Evolutionary conservation across 495 filamentous ascomycete species (phyloP), one percentile per base, ranked within the genome.

Genomic region (Aspergillus taichungensis): DNA sequence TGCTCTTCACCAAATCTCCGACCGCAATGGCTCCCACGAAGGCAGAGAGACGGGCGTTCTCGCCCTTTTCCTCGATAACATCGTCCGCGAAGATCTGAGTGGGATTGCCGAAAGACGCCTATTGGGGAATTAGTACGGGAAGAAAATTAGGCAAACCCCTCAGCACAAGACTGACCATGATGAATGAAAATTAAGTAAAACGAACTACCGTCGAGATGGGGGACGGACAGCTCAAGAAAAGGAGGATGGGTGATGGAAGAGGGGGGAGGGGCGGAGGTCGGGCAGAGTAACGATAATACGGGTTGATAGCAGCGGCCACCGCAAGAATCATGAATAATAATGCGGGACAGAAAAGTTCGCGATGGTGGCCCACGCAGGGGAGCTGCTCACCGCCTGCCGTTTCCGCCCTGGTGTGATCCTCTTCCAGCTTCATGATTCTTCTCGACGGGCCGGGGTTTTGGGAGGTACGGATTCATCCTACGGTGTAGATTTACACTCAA

Each of bases 11-110:
- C 55, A 94, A 63, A 62, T 97, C 94, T 36, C 92, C 92, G 33
- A 98, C 91, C 28, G 92, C 92, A 59, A 98, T 97, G 55, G 94
- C 92, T 60, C 91, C 91, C 37, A 97, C 91, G 53, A 96, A 98
- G 42, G 89, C 89, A 1, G 87, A 87, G 49, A 98, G 81, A 78
- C 92, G 88, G 51, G 92, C 92, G 84, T 98, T 98, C 73, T 98
- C 92, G 56, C 92, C 92, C 68, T 95, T 97, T 75, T 98, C 91
- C 72, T 98, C 88, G 42, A 83, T 89, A 46, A 94, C 90, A 64
- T 94, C 92, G 67, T 97, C 89, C 55, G 84, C 87, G 73, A 98
- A 97, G 72, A 98, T 98, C 67, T 98, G 92, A 40, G 89, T 96
- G 54, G 92, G 91, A 68, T 89, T 94, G 59, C 70, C 72, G 67